Percentiles rank a stretch among this genome's conserved stretches.
These are phyloP conservation scores for Drosera capensis DNA, from an alignment of 148 eudicot species.

Conservation along the genomic window DNA sequence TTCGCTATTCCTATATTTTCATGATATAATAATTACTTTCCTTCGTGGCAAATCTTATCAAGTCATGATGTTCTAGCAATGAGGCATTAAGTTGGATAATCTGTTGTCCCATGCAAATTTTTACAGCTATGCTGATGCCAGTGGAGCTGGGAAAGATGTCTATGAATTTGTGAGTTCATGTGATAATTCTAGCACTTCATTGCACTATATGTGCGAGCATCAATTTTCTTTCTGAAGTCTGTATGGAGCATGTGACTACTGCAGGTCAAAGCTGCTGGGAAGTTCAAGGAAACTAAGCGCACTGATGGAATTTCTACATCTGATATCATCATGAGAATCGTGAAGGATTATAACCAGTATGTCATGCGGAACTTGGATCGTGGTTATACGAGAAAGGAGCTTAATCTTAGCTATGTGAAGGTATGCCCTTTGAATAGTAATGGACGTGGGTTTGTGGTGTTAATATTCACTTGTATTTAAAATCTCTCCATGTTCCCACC, in stretches of 20 bases:
- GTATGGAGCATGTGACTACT: too few relatives aligned
- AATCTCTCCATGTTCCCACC: neutral
- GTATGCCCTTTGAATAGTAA: constrained; percentile 11
- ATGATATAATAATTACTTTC: too few relatives aligned
- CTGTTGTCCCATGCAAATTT: neutral
- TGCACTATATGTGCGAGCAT: too few relatives aligned
- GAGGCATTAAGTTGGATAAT: neutral
- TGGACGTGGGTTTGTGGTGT: neutral
- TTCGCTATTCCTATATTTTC: too few relatives aligned
- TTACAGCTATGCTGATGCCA: constrained; percentile 57
- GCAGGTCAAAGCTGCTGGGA: constrained; percentile 60
- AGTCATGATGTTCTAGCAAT: too few relatives aligned
- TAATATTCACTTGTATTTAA: neutral
- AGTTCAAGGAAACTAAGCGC: constrained; percentile 54
- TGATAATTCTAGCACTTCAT: too few relatives aligned
- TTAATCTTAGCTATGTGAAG: constrained; percentile 68
- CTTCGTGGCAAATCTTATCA: too few relatives aligned
- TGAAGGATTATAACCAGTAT: constrained; percentile 66
- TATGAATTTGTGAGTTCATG: constrained; percentile 72
- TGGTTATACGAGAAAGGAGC: constrained; percentile 72
- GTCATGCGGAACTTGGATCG: constrained; percentile 76
- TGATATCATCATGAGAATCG: constrained; percentile 59
- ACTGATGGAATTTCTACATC: constrained; percentile 72
- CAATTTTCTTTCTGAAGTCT: neutral
- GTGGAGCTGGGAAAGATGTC: constrained; percentile 67